phyloP scores from a whole-genome alignment of 108 stramenopile species.

The Fistulifera solaris region DNA sequence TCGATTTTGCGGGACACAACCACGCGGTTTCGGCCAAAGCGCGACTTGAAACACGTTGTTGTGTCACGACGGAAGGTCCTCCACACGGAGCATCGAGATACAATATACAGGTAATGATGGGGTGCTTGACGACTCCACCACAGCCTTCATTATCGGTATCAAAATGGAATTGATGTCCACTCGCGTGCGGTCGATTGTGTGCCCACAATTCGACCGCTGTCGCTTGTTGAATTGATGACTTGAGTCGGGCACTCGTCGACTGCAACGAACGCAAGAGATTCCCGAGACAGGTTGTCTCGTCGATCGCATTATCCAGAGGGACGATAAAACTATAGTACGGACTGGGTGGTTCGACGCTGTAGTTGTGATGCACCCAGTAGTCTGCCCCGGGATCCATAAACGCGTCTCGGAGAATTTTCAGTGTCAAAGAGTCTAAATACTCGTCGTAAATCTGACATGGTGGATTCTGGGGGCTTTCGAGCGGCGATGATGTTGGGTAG shows the following conservation, averaged over 20 bases:
- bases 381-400: slow-evolving; percentile 39
- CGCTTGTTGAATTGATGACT: slow-evolving; percentile 25
- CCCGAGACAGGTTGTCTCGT: slow-evolving; percentile 34
- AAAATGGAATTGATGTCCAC: slow-evolving; percentile 90
- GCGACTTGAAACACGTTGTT: slow-evolving; percentile 39
- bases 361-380: slow-evolving; percentile 68
- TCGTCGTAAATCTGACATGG: slow-evolving; percentile 56
- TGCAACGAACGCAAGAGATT: slow-evolving; percentile 32
- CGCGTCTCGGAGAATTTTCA: slow-evolving; percentile 29
- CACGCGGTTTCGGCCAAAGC: slow-evolving; percentile 60
- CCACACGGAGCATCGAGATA: slow-evolving; percentile 46
- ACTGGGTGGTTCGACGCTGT: slow-evolving; percentile 64
- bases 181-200: slow-evolving; percentile 85
- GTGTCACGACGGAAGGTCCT: slow-evolving; percentile 77
- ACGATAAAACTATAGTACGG: slow-evolving; percentile 74
- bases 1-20: slow-evolving; percentile 38
- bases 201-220: slow-evolving; percentile 81
- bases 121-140: slow-evolving; percentile 64
- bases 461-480: slow-evolving; percentile 4
- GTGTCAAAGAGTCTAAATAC: slow-evolving; percentile 40
- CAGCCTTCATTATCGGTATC: slow-evolving; percentile 82
- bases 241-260: slow-evolving; percentile 23
- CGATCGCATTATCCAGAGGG: slow-evolving; percentile 15
- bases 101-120: slow-evolving; percentile 64
- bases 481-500: slow-evolving; percentile 30